These are phyloP conservation scores for Hypomontagnella submonticulosa DNA, from an alignment of 495 filamentous ascomycete genomes.

Conservation along the genomic window DNA sequence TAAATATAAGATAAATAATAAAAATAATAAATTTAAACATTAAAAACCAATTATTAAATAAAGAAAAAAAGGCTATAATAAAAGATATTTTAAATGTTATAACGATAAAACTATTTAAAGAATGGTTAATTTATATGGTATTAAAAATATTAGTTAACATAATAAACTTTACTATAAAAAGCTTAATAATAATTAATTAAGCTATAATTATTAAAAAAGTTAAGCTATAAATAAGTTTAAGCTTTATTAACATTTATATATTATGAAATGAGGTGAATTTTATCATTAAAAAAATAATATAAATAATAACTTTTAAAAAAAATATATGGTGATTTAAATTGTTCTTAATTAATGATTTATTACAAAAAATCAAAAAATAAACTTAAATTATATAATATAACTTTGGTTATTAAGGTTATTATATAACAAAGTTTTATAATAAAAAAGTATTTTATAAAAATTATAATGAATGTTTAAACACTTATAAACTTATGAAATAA, in stretches of 20 bases:
- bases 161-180: conserved; percentile 1
- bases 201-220: background rate
- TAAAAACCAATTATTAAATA: background rate
- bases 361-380: conserved; percentile 2
- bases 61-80: background rate
- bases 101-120: background rate
- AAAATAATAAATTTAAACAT: background rate
- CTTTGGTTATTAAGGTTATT: background rate
- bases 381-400: conserved; percentile 1
- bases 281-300: too few species aligned
- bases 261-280: too few species aligned
- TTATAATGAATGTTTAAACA: conserved; percentile 2
- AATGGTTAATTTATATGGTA: background rate
- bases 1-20: conserved; percentile 1
- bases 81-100: conserved; percentile 4
- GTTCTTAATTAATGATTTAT: background rate
- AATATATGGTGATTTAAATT: background rate
- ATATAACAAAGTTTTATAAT: conserved; percentile 2
- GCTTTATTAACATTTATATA: background rate
- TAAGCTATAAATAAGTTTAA: background rate
- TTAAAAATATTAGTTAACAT: background rate
- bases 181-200: background rate
- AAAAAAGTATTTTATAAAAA: conserved; percentile 1
- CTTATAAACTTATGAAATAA: background rate
- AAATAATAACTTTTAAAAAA: conserved; percentile 4